Conservation (phyloP, 345 rosid genomes). For the Arabidopsis suecica region DNA sequence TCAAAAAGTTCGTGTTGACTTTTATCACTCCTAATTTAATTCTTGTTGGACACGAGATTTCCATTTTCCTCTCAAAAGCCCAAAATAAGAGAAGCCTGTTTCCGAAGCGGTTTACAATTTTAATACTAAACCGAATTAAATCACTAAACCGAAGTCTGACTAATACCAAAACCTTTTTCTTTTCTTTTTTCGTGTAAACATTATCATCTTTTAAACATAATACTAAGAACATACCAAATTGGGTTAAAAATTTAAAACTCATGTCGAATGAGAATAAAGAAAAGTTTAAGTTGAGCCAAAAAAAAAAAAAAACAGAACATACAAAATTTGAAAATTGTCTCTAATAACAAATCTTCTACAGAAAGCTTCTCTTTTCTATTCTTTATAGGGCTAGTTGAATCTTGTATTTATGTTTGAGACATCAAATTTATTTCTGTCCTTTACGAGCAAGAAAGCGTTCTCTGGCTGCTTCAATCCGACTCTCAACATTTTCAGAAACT, state of each 20-base stretch:
- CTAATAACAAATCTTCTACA: neutral
- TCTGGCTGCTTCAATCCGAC: conserved; percentile 82
- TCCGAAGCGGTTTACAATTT: neutral
- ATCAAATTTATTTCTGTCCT: conserved; percentile 53
- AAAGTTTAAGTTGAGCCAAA: too few species aligned
- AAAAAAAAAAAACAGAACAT: too few species aligned
- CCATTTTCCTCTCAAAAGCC: neutral
- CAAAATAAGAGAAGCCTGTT: neutral
- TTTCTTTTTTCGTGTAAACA: neutral
- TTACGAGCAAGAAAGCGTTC: conserved; percentile 93
- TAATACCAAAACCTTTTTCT: neutral
- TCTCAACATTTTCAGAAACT: conserved; percentile 51
- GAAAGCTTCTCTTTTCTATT: neutral
- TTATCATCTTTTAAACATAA: neutral
- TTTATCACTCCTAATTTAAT: neutral
- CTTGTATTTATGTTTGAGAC: neutral
- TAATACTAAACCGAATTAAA: neutral
- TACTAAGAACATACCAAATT: neutral
- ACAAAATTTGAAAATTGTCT: neutral
- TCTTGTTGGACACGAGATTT: neutral
- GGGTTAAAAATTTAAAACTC: too few species aligned
- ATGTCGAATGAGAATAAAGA: too few species aligned
- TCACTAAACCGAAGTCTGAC: neutral
- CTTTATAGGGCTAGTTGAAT: neutral
- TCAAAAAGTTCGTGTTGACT: neutral